Conservation (phyloP, 805 yeast species). For the Peterozyma toletana region DNA sequence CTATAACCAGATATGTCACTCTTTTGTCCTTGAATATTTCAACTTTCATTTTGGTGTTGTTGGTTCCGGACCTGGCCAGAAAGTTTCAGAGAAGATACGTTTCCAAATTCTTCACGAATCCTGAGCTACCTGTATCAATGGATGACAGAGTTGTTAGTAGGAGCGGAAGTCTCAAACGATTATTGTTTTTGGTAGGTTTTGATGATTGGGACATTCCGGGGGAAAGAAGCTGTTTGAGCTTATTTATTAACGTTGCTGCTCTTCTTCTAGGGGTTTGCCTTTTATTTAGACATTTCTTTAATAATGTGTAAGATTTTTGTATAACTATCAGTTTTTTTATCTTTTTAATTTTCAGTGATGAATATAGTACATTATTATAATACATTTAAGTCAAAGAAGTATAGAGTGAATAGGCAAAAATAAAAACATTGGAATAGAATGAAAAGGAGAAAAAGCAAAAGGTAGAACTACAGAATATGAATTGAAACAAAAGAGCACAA, state of each 20-base stretch:
- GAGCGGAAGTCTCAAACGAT: background rate
- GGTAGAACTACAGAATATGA: too few relatives aligned
- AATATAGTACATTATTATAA: too few relatives aligned
- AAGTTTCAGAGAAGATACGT: background rate
- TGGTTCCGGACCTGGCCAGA: background rate
- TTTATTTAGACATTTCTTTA: too few relatives aligned
- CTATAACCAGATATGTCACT: constrained; percentile 6
- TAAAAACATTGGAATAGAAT: too few relatives aligned
- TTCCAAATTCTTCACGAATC: background rate
- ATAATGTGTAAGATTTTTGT: too few relatives aligned
- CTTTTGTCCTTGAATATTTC: constrained; percentile 1
- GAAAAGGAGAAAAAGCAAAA: too few relatives aligned
- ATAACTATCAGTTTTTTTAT: too few relatives aligned
- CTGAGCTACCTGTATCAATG: background rate
- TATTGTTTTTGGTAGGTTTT: background rate
- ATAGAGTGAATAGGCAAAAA: too few relatives aligned
- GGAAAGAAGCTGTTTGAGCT: background rate
- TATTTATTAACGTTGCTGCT: background rate
- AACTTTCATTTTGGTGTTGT: constrained; percentile 6
- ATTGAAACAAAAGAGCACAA: too few relatives aligned
- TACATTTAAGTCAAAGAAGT: too few relatives aligned
- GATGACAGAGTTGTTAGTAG: background rate
- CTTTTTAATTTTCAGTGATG: too few relatives aligned
- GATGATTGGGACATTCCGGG: constrained; percentile 8
- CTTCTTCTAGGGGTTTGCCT: too few relatives aligned